Conservation (phyloP, 768 basidiomycete genomes). For the Crassisporium funariophilum region DNA sequence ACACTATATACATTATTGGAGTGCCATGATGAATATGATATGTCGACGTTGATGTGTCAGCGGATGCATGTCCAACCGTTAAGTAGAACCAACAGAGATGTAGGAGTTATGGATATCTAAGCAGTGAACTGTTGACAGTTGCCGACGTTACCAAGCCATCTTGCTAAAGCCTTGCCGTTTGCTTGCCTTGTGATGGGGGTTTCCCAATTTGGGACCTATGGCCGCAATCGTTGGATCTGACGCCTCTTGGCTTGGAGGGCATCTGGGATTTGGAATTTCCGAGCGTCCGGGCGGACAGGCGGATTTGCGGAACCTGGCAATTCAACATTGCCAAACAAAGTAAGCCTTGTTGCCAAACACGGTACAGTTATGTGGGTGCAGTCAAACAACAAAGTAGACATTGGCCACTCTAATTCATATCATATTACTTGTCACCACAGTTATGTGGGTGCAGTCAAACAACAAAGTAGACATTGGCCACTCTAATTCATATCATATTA, state of each 20-base stretch:
- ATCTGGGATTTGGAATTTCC: not conserved
- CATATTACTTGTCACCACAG: no score
- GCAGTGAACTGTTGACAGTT: not conserved
- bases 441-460: not conserved
- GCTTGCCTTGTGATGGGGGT: not conserved
- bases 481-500: no score
- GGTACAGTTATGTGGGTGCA: not conserved
- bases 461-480: no score
- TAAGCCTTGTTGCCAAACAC: not conserved
- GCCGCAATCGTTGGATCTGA: not conserved
- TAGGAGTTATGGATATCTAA: not conserved
- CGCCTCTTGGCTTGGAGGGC: no score
- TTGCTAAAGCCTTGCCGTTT: not conserved
- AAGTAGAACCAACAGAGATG: not conserved
- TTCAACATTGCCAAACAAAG: not conserved
- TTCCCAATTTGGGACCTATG: not conserved
- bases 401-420: no score
- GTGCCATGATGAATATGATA: not conserved
- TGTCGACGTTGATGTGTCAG: not conserved
- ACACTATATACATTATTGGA: not conserved
- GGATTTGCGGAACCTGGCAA: not conserved
- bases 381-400: no score
- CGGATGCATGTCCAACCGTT: not conserved
- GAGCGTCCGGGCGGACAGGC: not conserved
- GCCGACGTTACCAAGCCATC: not conserved